Base-by-base conservation (phyloP, 129 eudicot species). In the Tagetes patula region DNA sequence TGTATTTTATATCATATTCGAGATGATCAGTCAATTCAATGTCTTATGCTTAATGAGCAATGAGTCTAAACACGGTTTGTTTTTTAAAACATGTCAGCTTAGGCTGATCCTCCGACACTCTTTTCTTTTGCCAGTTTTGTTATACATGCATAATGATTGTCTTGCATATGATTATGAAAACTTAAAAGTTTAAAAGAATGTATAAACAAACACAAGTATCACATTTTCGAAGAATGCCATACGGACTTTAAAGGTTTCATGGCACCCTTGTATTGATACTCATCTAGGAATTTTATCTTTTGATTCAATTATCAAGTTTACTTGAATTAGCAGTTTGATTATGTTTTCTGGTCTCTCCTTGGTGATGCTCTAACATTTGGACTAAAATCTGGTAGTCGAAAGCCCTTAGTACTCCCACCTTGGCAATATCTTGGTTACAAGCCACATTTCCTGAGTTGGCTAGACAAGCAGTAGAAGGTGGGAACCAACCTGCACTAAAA, bases 401-500 rank as follows among this genome's bases (percentile, higher is more conserved):
- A 79, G 90, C 96, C 53, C 71, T 83, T 68, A 84, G 73, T 47
- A 87, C 84, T 78, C 86, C 97, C 53, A 88, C 67, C 46, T 76
- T 84, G 77, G 98, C 98, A 78, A 90, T 93, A 53, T 85, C 96
- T 43, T 93, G 98, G 98, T 79, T 93, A 84, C 96, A 90, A 84
- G 87, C 97, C 50, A 94, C 98, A 77, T 94, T 94, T 84, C 96
- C 98, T 13, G 98, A 88, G 76, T 77, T 94, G 80, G 74, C 79
- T 75, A 80, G 75, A 37, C 86, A 86, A 81, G 83, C 78, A 67
- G 86, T 70, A 30, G 88, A 89, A 85, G 82, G 84, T 8, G 90
- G 84, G 80, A 83, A 83, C 58, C 76, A 69, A 32, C 78, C 72
- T 53, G 92, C 87, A 34, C 80, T 90, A 56, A 88, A 80, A 81